Conservation (phyloP, 176 grass and related monocot species). For the Phyllostachys edulis region DNA sequence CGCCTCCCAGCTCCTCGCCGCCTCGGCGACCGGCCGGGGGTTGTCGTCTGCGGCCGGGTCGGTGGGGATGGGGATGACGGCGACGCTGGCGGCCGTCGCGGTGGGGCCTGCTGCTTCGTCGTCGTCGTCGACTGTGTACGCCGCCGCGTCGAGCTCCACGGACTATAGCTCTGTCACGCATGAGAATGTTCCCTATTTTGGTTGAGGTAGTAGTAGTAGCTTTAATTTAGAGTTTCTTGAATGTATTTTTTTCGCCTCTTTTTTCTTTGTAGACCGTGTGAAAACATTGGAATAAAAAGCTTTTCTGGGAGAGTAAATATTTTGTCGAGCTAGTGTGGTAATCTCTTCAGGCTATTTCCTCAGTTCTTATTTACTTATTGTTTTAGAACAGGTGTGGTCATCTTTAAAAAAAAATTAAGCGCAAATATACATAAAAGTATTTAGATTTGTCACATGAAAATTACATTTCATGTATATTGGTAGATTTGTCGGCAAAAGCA, state of each 20-base stretch:
- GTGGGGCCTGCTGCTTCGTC: constrained; percentile 43
- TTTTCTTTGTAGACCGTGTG: constrained; percentile 26
- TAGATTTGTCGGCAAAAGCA: too few species aligned
- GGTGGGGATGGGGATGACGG: neutral
- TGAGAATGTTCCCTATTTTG: constrained; percentile 79
- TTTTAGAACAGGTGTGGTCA: too few species aligned
- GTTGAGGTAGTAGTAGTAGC: constrained; percentile 38
- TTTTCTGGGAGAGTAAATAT: neutral
- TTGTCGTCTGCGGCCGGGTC: neutral
- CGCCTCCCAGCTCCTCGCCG: constrained; percentile 47
- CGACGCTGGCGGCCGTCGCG: neutral
- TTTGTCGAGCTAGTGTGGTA: neutral
- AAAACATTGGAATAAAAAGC: constrained; percentile 48
- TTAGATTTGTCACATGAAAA: too few species aligned
- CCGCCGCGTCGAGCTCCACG: constrained; percentile 72
- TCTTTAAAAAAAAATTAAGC: too few species aligned
- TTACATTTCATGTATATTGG: too few species aligned
- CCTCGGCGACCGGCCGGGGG: constrained; percentile 27
- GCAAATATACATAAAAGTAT: too few species aligned
- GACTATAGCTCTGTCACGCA: constrained; percentile 91
- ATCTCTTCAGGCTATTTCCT: neutral
- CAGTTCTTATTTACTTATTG: too few species aligned
- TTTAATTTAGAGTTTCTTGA: neutral
- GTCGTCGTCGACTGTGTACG: constrained; percentile 67
- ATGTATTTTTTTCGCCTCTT: constrained; percentile 14